phyloP scores from a whole-genome alignment of 768 basidiomycete species.

The Hydnomerulius pinastri region DNA sequence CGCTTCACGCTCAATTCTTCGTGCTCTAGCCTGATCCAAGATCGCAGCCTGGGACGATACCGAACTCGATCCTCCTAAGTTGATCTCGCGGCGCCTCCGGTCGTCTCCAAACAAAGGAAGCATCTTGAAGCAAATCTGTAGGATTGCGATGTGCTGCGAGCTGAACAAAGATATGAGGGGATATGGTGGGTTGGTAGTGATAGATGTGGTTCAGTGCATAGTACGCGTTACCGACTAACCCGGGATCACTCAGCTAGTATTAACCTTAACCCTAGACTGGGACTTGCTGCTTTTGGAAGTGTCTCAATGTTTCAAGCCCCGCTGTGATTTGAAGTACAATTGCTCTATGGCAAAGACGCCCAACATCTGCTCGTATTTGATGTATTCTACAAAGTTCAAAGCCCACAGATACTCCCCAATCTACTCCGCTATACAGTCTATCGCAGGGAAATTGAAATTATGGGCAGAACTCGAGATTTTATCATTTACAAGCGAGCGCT shows the following conservation, averaged over 20 bases:
- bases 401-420: too few relatives aligned
- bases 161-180: neutral
- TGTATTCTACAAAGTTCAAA: too few relatives aligned
- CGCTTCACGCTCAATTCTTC: slow-evolving; percentile 58
- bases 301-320: too few relatives aligned
- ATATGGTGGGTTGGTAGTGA: neutral
- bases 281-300: too few relatives aligned
- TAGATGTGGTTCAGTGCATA: neutral
- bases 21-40: slow-evolving; percentile 61
- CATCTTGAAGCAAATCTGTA: slow-evolving; percentile 20
- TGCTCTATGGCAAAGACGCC: too few relatives aligned
- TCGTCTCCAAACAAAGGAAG: slow-evolving; percentile 54
- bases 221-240: slow-evolving; percentile 4
- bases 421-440: too few relatives aligned
- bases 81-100: slow-evolving; percentile 61
- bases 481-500: too few relatives aligned
- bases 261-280: slow-evolving; percentile 20
- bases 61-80: slow-evolving; percentile 67
- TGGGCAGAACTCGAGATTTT: too few relatives aligned
- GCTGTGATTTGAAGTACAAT: too few relatives aligned
- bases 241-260: slow-evolving; percentile 6
- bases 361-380: too few relatives aligned
- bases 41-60: slow-evolving; percentile 56
- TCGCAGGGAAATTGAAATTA: too few relatives aligned
- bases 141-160: neutral